Conservation (phyloP, 768 basidiomycete genomes). For the Sporobolomyces phaffii region DNA sequence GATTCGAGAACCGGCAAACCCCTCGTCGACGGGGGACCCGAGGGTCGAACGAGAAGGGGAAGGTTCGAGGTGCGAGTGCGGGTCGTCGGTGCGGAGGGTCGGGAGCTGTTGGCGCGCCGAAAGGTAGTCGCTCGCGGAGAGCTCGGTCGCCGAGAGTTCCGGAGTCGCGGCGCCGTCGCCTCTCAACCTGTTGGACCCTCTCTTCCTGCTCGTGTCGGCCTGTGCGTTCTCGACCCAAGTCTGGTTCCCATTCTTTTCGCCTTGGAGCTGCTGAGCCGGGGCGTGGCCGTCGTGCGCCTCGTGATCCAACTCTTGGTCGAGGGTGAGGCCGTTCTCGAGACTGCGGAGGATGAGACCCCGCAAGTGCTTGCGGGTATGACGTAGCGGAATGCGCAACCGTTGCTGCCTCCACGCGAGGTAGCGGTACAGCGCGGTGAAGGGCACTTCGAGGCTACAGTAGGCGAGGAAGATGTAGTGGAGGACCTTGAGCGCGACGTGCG, state of each 20-base stretch:
- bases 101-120: background rate
- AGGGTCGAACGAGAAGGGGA: background rate
- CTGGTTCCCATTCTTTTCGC: background rate
- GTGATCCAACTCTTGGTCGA: conserved; percentile 15
- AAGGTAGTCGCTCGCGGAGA: conserved; percentile 9
- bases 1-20: conserved; percentile 10
- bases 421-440: conserved; percentile 37
- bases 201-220: no score
- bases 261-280: background rate
- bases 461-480: conserved; percentile 27
- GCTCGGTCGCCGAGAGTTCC: conserved; percentile 11
- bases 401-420: conserved; percentile 30
- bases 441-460: conserved; percentile 29
- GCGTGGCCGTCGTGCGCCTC: background rate
- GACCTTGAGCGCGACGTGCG: conserved; percentile 4
- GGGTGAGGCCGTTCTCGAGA: conserved; percentile 39
- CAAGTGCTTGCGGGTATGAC: conserved; percentile 33
- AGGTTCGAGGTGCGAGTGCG: background rate
- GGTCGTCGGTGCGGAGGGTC: background rate
- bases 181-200: background rate
- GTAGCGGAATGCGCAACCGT: conserved; percentile 6
- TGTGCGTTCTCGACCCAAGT: background rate
- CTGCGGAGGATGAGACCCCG: conserved; percentile 30
- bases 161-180: conserved; percentile 28
- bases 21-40: conserved; percentile 19